phyloP scores from a whole-genome alignment of 2,329 filamentous ascomycete species.

The Epicoccum nigrum region DNA sequence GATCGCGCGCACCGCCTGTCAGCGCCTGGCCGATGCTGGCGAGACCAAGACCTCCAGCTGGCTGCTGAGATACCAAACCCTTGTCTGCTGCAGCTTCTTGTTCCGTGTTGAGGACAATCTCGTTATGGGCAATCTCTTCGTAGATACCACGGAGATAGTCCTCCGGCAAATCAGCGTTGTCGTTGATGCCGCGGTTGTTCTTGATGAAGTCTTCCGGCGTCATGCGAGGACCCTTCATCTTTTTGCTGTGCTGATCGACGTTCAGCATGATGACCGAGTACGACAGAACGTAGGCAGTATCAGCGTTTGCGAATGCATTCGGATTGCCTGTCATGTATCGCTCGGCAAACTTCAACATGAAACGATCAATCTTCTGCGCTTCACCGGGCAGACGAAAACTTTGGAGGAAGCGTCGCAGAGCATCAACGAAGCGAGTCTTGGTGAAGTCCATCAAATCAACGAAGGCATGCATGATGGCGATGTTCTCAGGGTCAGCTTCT shows the following conservation, averaged over 20 bases:
- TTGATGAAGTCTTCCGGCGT: conserved; percentile 98
- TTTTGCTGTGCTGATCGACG: conserved; percentile 90
- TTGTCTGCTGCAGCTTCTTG: conserved; percentile 85
- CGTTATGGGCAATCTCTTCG: conserved; percentile 88
- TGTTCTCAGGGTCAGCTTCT: conserved; percentile 90
- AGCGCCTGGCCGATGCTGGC: conserved; percentile 87
- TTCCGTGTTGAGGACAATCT: conserved; percentile 94
- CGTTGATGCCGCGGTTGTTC: conserved; percentile 98
- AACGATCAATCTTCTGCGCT: conserved; percentile 98
- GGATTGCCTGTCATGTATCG: conserved; percentile 94
- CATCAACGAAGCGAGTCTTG: conserved; percentile 90
- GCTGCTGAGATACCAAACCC: conserved; percentile 63
- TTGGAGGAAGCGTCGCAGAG: conserved; percentile 88
- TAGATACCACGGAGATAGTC: conserved; percentile 90
- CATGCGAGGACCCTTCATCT: conserved; percentile 83
- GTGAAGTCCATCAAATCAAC: conserved; percentile 94
- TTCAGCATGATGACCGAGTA: conserved; percentile 98
- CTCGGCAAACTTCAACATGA: conserved; percentile 99
- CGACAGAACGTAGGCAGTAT: conserved; percentile 93
- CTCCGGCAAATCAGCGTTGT: conserved; percentile 88
- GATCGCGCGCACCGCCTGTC: conserved; percentile 87
- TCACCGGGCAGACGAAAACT: conserved; percentile 94
- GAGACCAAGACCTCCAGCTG: conserved; percentile 68
- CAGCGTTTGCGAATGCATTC: conserved; percentile 96
- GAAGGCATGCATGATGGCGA: conserved; percentile 98